Evolutionary conservation across 345 rosid species (phyloP).

Genomic region (thale cress (Arabidopsis thaliana)): TAIR10.1 NC_003076.8:17538001-17538500

Average conservation of each 20-base stretch:
- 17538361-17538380: neutral
- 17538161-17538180: conserved; percentile 73
- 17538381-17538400: neutral
- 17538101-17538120: conserved; percentile 66
- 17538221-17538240: neutral
- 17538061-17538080: conserved; percentile 63
- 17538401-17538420: neutral
- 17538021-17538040: conserved; percentile 60
- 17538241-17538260: neutral
- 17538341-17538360: neutral
- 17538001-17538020: conserved; percentile 47
- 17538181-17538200: conserved; percentile 57
- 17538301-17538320: neutral
- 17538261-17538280: conserved; percentile 14
- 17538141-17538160: conserved; percentile 60
- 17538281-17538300: conserved; percentile 42
- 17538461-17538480: neutral
- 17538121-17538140: conserved; percentile 68
- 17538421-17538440: neutral
- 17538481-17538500: conserved; percentile 9
- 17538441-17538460: conserved; percentile 2
- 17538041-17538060: conserved; percentile 62
- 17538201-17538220: conserved; percentile 45
- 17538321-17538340: neutral
- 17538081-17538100: conserved; percentile 51